Conservation (phyloP, 1,139 yeast species). For the Blastobotrys arbuscula region DNA sequence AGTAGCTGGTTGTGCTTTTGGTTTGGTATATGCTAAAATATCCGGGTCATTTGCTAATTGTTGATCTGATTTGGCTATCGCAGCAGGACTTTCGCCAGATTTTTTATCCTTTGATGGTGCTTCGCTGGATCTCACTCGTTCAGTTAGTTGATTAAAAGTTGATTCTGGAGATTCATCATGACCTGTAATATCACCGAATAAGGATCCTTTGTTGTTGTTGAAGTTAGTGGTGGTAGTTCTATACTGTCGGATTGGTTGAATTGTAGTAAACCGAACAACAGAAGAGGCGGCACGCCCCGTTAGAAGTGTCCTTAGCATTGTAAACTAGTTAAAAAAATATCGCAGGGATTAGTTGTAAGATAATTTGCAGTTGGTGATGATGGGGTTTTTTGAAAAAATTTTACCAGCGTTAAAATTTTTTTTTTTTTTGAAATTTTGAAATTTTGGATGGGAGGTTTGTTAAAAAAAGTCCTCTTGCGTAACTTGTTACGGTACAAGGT, state of each 20-base stretch:
- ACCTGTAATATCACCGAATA: constrained; percentile 25
- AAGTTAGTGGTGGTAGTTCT: background rate
- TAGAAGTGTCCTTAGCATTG: background rate
- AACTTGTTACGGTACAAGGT: too few relatives aligned
- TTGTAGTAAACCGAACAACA: background rate
- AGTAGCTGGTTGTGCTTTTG: constrained; percentile 31
- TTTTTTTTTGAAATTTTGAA: background rate
- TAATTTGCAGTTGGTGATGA: too few relatives aligned
- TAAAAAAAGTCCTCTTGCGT: too few relatives aligned
- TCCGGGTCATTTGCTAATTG: constrained; percentile 23
- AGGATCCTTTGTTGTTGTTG: constrained; percentile 16
- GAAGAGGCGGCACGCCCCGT: background rate
- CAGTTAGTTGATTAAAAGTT: constrained; percentile 17
- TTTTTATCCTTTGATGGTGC: constrained; percentile 9
- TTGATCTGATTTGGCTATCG: constrained; percentile 16
- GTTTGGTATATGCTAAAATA: constrained; percentile 20
- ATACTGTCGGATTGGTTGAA: background rate
- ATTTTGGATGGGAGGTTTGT: background rate
- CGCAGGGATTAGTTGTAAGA: too few relatives aligned
- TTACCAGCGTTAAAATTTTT: too few relatives aligned
- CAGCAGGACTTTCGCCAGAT: constrained; percentile 9
- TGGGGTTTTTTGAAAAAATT: too few relatives aligned
- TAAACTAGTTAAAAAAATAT: background rate
- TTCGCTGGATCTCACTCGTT: constrained; percentile 12
- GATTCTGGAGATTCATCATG: constrained; percentile 19